These are phyloP conservation scores for Camellia granthamiana DNA, from an alignment of 148 eudicot genomes.

Conservation along the genomic window DNA sequence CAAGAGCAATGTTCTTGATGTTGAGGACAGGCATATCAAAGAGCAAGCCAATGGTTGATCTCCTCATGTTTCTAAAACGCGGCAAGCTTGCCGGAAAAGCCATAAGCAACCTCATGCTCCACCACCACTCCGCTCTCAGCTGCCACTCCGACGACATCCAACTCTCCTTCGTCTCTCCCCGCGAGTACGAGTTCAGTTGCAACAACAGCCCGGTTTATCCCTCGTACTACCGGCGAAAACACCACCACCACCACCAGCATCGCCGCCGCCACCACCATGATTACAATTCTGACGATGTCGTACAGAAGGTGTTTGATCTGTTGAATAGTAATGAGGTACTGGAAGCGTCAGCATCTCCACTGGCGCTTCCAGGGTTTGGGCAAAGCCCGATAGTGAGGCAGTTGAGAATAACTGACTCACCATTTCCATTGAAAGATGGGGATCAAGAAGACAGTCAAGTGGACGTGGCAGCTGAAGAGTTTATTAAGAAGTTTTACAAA, in stretches of 20 bases:
- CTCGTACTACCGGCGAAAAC: conserved; percentile 28
- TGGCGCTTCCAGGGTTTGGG: conserved; percentile 42
- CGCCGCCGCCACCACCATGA: neutral
- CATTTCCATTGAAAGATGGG: conserved; percentile 47
- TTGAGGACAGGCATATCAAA: conserved; percentile 47
- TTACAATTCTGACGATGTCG: conserved; percentile 21
- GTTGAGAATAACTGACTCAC: conserved; percentile 74
- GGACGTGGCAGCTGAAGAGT: conserved; percentile 69
- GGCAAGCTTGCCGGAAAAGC: conserved; percentile 51
- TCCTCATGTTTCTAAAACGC: conserved; percentile 39
- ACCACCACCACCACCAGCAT: conserved; percentile 13
- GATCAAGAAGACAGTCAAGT: conserved; percentile 33
- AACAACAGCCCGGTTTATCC: conserved; percentile 50
- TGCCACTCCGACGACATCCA: conserved; percentile 41
- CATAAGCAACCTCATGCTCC: conserved; percentile 36
- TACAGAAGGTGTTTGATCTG: conserved; percentile 44
- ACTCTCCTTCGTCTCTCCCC: conserved; percentile 34
- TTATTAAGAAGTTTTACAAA: conserved; percentile 58
- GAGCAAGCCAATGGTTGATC: conserved; percentile 49
- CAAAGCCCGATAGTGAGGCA: conserved; percentile 47
- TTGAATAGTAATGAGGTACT: conserved; percentile 22
- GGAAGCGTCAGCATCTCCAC: conserved; percentile 28
- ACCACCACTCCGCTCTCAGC: conserved; percentile 43
- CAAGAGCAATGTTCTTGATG: conserved; percentile 30
- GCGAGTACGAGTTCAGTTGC: conserved; percentile 76